These are phyloP conservation scores for Clarireedia hainanense DNA, from an alignment of 2,329 filamentous ascomycete genomes.

Conservation along the genomic window DNA sequence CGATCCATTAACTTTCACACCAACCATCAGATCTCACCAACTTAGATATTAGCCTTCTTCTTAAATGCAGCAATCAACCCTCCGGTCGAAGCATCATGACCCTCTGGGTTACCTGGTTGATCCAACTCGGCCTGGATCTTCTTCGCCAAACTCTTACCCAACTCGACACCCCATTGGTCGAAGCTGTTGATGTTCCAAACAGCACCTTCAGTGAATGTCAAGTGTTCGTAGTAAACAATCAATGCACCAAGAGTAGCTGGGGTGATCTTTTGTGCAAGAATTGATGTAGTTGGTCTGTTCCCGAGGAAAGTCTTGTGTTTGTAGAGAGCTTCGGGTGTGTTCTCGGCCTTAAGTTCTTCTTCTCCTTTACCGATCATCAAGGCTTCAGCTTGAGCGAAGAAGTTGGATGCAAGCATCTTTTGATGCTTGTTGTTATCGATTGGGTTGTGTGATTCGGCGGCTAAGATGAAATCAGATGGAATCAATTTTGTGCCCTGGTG, in stretches of 20 bases:
- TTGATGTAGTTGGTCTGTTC: slow-evolving; percentile 93
- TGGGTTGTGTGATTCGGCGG: slow-evolving; percentile 94
- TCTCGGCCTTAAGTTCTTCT: slow-evolving; percentile 70
- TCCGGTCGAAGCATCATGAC: slow-evolving; percentile 81
- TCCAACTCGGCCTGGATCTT: slow-evolving; percentile 84
- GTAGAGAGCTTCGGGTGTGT: slow-evolving; percentile 64
- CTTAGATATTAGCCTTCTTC: slow-evolving; percentile 38
- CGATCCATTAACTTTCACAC: background rate
- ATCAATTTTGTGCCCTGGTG: slow-evolving; percentile 99
- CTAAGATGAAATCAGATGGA: slow-evolving; percentile 94
- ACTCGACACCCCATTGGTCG: slow-evolving; percentile 98
- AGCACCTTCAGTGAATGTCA: slow-evolving; percentile 95
- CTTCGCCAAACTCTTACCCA: slow-evolving; percentile 94
- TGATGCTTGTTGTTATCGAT: slow-evolving; percentile 89
- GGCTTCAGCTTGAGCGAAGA: slow-evolving; percentile 81
- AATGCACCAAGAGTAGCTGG: slow-evolving; percentile 87
- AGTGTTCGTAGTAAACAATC: slow-evolving; percentile 98
- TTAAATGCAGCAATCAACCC: slow-evolving; percentile 91
- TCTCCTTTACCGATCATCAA: slow-evolving; percentile 87
- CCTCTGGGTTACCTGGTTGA: slow-evolving; percentile 57
- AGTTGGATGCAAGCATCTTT: slow-evolving; percentile 90
- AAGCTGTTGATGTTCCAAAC: slow-evolving; percentile 99
- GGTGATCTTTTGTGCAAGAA: slow-evolving; percentile 85
- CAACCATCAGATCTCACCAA: background rate
- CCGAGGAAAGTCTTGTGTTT: slow-evolving; percentile 99